A percentile compares a stretch with the other conserved stretches of the same genome.
Evolutionary conservation across 306 rosid genomes (phyloP).

Genomic region (Trichosanthes cucumerina): DNA sequence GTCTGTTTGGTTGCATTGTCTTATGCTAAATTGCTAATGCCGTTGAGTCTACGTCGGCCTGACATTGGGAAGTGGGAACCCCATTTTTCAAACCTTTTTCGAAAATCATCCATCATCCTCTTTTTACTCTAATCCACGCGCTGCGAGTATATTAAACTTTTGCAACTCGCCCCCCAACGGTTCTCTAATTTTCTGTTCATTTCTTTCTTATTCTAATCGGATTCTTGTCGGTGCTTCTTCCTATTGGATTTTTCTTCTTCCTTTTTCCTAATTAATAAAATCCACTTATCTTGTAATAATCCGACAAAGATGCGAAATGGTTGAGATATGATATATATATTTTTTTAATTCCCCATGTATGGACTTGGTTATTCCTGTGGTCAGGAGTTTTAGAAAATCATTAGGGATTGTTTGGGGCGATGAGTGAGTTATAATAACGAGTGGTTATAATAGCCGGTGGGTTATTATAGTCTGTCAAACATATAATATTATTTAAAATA

Average conservation of each 20-base stretch:
- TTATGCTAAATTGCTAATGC: background rate
- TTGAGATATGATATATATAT: background rate
- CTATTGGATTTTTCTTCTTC: background rate
- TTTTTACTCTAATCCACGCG: background rate
- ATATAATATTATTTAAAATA: too few species aligned
- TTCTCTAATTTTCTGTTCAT: background rate
- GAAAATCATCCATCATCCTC: background rate
- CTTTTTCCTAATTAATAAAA: background rate
- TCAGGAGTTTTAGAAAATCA: too few species aligned
- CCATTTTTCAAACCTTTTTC: conserved; percentile 9
- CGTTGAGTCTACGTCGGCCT: conserved; percentile 46
- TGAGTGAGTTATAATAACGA: too few species aligned
- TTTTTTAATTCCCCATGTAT: too few species aligned
- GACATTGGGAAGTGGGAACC: conserved; percentile 20
- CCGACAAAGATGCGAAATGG: background rate
- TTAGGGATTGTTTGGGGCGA: too few species aligned
- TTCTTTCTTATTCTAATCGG: background rate
- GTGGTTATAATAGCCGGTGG: too few species aligned
- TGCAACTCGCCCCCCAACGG: background rate
- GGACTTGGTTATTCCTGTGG: too few species aligned
- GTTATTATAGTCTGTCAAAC: too few species aligned
- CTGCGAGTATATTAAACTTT: background rate
- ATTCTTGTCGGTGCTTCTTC: background rate
- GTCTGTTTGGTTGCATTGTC: background rate
- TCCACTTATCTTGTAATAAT: background rate